These are phyloP conservation scores for Fusarium paranaense DNA, from an alignment of 2,329 filamentous ascomycete species.

Conservation along the genomic window DNA sequence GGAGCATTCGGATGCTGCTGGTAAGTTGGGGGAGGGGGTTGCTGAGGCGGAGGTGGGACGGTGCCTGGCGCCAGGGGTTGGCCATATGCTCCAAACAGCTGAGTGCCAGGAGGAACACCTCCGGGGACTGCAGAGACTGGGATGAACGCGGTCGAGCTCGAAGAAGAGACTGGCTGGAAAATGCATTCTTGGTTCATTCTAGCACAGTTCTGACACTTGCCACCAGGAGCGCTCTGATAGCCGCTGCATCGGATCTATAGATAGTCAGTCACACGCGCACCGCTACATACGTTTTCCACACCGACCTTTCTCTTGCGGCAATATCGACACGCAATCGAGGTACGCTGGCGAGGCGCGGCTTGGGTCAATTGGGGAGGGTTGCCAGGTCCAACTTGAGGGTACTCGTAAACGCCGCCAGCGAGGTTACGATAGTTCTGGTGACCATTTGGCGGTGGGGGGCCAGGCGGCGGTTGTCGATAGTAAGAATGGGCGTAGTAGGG, in stretches of 20 bases:
- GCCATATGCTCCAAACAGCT: constrained; percentile 68
- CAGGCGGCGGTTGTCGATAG: constrained; percentile 38
- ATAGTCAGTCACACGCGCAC: constrained; percentile 15
- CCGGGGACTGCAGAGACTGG: constrained; percentile 69
- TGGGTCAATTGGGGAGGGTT: constrained; percentile 56
- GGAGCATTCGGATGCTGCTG: constrained; percentile 41
- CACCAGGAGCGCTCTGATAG: constrained; percentile 68
- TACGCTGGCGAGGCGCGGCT: constrained; percentile 68
- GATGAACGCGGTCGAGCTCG: constrained; percentile 68
- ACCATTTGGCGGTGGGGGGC: constrained; percentile 47
- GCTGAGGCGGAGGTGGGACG: constrained; percentile 40
- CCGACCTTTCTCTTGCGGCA: constrained; percentile 71
- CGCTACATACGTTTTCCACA: background rate
- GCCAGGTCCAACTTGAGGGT: constrained; percentile 51
- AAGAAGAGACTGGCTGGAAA: constrained; percentile 69
- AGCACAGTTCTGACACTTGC: constrained; percentile 71
- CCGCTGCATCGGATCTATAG: constrained; percentile 70
- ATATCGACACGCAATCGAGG: constrained; percentile 70
- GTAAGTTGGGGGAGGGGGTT: constrained; percentile 30
- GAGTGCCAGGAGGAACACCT: constrained; percentile 67
- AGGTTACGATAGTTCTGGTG: constrained; percentile 46
- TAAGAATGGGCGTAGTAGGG: constrained; percentile 49
- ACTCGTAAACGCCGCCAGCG: constrained; percentile 46
- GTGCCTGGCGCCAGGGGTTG: constrained; percentile 61
- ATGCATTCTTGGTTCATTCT: constrained; percentile 72